Percentiles rank a stretch among this genome's conserved stretches.
Evolutionary conservation across 768 basidiomycete genomes (phyloP).

Genomic region (Mycena chlorophos): DNA sequence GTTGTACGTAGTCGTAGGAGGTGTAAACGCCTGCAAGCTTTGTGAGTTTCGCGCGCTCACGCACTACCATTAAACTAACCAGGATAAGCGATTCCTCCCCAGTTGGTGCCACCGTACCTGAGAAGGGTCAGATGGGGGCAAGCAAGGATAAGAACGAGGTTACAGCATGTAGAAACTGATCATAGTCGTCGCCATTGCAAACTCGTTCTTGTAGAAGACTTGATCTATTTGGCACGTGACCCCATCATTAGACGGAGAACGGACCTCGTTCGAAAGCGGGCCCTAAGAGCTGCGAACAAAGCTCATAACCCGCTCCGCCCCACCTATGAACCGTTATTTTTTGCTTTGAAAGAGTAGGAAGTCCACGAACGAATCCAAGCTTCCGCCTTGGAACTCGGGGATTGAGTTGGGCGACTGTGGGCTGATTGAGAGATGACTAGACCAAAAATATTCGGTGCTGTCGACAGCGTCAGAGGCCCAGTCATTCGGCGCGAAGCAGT

Average conservation of each 20-base stretch:
- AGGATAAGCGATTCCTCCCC: constrained; percentile 41
- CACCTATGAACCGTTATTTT: constrained; percentile 23
- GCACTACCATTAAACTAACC: constrained; percentile 23
- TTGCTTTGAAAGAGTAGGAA: not conserved
- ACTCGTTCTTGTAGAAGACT: constrained; percentile 52
- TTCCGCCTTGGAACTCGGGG: constrained; percentile 52
- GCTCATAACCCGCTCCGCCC: constrained; percentile 41
- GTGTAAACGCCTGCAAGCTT: constrained; percentile 40
- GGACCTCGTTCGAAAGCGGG: constrained; percentile 48
- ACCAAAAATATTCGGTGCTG: constrained; percentile 44
- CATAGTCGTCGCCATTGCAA: constrained; percentile 48
- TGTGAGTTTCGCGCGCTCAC: not conserved
- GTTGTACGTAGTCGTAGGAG: constrained; percentile 44
- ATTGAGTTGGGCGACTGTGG: constrained; percentile 42
- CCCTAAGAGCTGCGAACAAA: constrained; percentile 37
- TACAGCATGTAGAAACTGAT: constrained; percentile 54
- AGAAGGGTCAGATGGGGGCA: no score
- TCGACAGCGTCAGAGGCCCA: constrained; percentile 48
- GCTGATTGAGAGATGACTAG: constrained; percentile 36
- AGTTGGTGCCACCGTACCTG: constrained; percentile 46
- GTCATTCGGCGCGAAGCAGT: constrained; percentile 47
- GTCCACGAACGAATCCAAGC: constrained; percentile 39
- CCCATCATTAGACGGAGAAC: not conserved
- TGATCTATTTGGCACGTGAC: no score
- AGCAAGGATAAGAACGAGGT: no score